Evolutionary conservation across 139 green algal genomes (phyloP).

Genomic region (Chlorella sorokiniana): DNA sequence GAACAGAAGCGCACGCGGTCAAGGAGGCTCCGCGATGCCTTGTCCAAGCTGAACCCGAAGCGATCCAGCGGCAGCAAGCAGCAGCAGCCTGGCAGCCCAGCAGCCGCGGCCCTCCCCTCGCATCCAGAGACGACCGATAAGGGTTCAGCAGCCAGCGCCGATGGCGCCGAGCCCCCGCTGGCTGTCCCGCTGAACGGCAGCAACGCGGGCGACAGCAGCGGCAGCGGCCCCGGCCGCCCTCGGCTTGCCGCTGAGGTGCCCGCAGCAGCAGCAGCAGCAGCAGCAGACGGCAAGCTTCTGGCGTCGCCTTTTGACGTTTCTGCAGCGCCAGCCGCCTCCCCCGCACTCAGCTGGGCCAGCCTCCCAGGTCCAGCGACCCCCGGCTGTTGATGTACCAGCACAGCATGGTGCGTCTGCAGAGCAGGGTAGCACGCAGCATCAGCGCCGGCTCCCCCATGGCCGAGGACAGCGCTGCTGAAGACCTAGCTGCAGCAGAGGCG

Average conservation of each 20-base stretch:
- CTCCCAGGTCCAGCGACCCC: neutral
- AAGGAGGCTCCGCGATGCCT: too few species aligned
- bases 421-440: neutral
- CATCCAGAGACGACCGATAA: too few species aligned
- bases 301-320: too few species aligned
- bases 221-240: neutral
- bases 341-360: neutral
- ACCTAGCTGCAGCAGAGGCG: neutral
- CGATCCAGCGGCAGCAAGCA: too few species aligned
- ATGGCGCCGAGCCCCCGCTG: neutral
- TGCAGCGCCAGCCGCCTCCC: neutral
- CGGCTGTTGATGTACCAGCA: constrained; percentile 8
- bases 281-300: neutral
- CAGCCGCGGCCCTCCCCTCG: too few species aligned
- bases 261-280: neutral
- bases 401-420: constrained; percentile 13
- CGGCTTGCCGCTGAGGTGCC: too few species aligned
- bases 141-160: neutral
- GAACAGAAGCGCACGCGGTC: too few species aligned
- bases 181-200: neutral
- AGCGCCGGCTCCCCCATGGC: too few species aligned
- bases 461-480: neutral
- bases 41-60: too few species aligned
- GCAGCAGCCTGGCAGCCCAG: too few species aligned
- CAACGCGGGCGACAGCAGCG: neutral